These are phyloP conservation scores for Cercospora janseana DNA, from an alignment of 2,329 filamentous ascomycete species.

Conservation along the genomic window DNA sequence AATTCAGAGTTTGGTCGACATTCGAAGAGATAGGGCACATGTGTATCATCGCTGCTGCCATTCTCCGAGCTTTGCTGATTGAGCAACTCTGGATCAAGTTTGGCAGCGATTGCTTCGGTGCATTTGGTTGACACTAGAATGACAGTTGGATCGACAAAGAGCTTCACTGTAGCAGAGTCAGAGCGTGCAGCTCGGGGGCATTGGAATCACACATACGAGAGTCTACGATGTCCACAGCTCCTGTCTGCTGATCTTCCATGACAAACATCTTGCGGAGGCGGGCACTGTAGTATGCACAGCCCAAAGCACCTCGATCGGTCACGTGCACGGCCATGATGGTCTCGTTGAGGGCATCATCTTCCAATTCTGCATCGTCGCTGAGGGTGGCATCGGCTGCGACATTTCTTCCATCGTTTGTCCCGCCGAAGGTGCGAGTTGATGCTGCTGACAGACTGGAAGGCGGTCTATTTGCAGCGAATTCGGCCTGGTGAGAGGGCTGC, in stretches of 20 bases:
- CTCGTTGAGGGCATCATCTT: slow-evolving; percentile 52
- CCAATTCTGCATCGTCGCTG: slow-evolving; percentile 19
- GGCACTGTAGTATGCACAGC: slow-evolving; percentile 80
- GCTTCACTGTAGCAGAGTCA: slow-evolving; percentile 51
- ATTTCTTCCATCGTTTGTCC: slow-evolving; percentile 12
- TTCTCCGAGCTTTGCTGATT: slow-evolving; percentile 30
- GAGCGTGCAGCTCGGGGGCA: slow-evolving; percentile 7
- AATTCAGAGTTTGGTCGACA: slow-evolving; percentile 72
- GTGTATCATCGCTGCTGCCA: slow-evolving; percentile 46
- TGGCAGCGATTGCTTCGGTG: slow-evolving; percentile 49
- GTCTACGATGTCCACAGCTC: slow-evolving; percentile 61
- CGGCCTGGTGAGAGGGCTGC: neutral
- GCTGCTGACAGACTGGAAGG: slow-evolving; percentile 14
- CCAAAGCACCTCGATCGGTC: slow-evolving; percentile 66
- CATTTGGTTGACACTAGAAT: slow-evolving; percentile 58
- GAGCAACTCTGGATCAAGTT: slow-evolving; percentile 45
- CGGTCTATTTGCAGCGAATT: neutral
- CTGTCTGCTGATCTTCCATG: slow-evolving; percentile 69
- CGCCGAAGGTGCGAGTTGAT: slow-evolving; percentile 21
- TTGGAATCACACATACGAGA: slow-evolving; percentile 38
- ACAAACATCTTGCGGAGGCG: slow-evolving; percentile 68
- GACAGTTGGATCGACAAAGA: slow-evolving; percentile 61
- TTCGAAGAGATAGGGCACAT: slow-evolving; percentile 62
- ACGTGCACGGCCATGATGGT: slow-evolving; percentile 79
- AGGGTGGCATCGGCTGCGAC: slow-evolving; percentile 12